phyloP scores from a whole-genome alignment of 495 filamentous ascomycete genomes.

The Terfezia boudieri region DNA sequence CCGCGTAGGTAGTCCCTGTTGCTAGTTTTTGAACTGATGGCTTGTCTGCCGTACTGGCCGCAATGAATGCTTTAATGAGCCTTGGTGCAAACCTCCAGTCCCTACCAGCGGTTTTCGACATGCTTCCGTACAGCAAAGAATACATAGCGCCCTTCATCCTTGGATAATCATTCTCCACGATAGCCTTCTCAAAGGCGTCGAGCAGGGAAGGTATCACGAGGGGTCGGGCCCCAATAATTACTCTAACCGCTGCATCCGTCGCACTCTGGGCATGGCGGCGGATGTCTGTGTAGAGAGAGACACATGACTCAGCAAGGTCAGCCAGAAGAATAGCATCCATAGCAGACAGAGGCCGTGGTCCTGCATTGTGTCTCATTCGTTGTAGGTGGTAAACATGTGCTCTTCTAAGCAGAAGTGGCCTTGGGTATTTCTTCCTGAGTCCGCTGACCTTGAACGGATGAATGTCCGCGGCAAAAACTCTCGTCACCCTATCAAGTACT shows the following conservation, averaged over 20 bases:
- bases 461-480: slow-evolving; percentile 64
- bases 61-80: slow-evolving; percentile 69
- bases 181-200: slow-evolving; percentile 52
- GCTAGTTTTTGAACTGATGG: slow-evolving; percentile 83
- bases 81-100: slow-evolving; percentile 85
- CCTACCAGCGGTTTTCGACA: slow-evolving; percentile 65
- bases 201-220: slow-evolving; percentile 77
- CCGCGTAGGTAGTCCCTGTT: slow-evolving; percentile 51
- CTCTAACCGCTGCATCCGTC: slow-evolving; percentile 83
- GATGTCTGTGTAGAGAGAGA: slow-evolving; percentile 90
- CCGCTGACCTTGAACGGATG: slow-evolving; percentile 86
- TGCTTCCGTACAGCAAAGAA: slow-evolving; percentile 64
- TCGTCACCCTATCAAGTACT: slow-evolving; percentile 63
- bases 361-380: slow-evolving; percentile 76
- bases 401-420: slow-evolving; percentile 67
- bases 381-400: slow-evolving; percentile 90
- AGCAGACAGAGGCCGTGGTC: slow-evolving; percentile 58
- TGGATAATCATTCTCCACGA: slow-evolving; percentile 61
- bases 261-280: slow-evolving; percentile 79
- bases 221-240: slow-evolving; percentile 60
- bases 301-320: slow-evolving; percentile 73
- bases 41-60: slow-evolving; percentile 74
- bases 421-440: slow-evolving; percentile 73
- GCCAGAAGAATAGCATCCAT: slow-evolving; percentile 64
- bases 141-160: slow-evolving; percentile 88